Evolutionary conservation across 176 grass and related monocot genomes (phyloP).

Genomic region (Otatea glauca): DNA sequence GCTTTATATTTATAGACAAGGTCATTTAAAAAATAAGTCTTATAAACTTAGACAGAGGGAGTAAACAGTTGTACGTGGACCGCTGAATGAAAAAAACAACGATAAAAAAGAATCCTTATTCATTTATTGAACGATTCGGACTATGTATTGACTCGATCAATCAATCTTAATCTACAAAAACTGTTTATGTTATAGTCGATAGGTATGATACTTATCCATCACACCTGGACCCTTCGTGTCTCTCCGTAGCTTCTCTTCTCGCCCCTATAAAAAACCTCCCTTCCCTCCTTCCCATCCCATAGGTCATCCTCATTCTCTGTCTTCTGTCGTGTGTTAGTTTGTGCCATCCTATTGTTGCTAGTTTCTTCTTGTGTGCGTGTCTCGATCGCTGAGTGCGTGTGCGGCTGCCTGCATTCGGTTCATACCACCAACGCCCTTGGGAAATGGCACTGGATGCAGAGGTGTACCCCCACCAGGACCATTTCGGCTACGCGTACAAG

Average conservation of each 20-base stretch:
- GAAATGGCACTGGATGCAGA: constrained; percentile 73
- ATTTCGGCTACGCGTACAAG: constrained; percentile 48
- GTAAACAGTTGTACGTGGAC: too few relatives aligned
- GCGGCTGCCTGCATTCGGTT: neutral
- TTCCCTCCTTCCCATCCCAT: neutral
- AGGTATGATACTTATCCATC: too few relatives aligned
- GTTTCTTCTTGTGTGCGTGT: neutral
- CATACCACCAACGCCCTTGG: neutral
- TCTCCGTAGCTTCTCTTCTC: neutral
- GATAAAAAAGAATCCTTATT: too few relatives aligned
- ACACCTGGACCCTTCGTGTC: constrained; percentile 18
- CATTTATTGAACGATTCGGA: too few relatives aligned
- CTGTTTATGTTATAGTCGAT: too few relatives aligned
- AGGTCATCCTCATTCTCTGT: neutral
- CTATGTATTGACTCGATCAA: too few relatives aligned
- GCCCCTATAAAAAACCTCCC: constrained; percentile 18
- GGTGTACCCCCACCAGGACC: constrained; percentile 62
- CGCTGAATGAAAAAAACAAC: too few relatives aligned
- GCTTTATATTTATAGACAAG: too few relatives aligned
- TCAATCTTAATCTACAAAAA: too few relatives aligned
- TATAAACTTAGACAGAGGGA: too few relatives aligned
- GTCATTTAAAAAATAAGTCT: too few relatives aligned
- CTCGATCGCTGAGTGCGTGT: too few relatives aligned
- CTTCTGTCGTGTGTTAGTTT: neutral
- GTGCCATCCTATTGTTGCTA: neutral